phyloP scores from a whole-genome alignment of 768 basidiomycete species.

The Leccinum boreale region DNA sequence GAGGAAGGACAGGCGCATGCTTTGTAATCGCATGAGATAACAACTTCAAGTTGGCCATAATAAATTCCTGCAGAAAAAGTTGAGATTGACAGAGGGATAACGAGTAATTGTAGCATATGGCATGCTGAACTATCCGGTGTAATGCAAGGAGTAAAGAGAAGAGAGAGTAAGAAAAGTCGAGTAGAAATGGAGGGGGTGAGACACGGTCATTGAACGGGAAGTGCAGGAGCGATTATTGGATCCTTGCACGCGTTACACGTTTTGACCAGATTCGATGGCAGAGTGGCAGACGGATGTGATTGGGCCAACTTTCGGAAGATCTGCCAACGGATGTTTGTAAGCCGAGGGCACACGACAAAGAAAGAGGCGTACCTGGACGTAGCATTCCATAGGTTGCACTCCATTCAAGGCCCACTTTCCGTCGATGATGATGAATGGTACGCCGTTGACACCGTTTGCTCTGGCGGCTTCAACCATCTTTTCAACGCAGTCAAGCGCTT shows the following conservation, averaged over 20 bases:
- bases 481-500: constrained; percentile 38
- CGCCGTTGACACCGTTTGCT: constrained; percentile 45
- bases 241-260: constrained; percentile 23
- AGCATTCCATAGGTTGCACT: constrained; percentile 41
- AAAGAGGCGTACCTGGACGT: constrained; percentile 32
- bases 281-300: constrained; percentile 2
- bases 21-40: constrained; percentile 12
- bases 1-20: constrained; percentile 14
- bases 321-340: constrained; percentile 8
- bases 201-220: constrained; percentile 22
- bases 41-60: constrained; percentile 10
- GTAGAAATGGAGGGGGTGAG: neutral
- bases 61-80: constrained; percentile 17
- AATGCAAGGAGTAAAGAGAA: neutral
- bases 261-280: constrained; percentile 3
- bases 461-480: constrained; percentile 40
- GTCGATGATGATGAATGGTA: constrained; percentile 50
- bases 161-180: neutral
- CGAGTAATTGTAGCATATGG: constrained; percentile 8
- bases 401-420: constrained; percentile 44
- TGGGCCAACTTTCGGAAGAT: constrained; percentile 33
- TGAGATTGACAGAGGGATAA: constrained; percentile 7
- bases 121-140: constrained; percentile 16
- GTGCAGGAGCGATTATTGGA: constrained; percentile 13
- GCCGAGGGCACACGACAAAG: neutral